Evolutionary conservation across 225 moss, liverwort and hornwort species (phyloP), one percentile per base, ranked within the genome.

Genomic region (Antitrichia curtipendula): DNA sequence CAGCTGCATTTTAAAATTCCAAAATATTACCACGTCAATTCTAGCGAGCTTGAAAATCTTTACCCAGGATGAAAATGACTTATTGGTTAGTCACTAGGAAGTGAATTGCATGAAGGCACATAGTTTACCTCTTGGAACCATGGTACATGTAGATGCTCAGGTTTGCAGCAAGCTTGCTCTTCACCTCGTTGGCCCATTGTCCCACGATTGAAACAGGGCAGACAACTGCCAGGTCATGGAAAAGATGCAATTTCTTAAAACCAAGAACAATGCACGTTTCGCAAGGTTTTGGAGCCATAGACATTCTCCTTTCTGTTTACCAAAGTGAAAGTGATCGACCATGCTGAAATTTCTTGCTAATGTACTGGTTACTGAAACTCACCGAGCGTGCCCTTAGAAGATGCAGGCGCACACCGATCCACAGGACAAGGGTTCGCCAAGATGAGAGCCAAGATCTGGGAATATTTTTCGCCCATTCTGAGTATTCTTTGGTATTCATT

Each of bases 181-280:
- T 98, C 88, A 98, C 98, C 80, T 98, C 98, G 88, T 97, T 98
- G 81, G 98, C 98, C 98, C 98, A 98, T 90, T 98, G 98, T 54
- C 98, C 98, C 74, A 98, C 98, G 74, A 98, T 98, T 47, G 98
- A 98, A 91, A 98, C 98, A 86, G 98, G 98, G 90, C 98, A 98
- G 69, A 98, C 98, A 88, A 98, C 98, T 98, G 91, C 86, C 75
- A 91, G 73, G 53, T 82, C 80, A 87, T 74, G 65, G 34, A 77
- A 52, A 77, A 43, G 36, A 61, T 85, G 74, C 84, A 93, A 45
- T 69, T 87, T 91, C 82, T 85, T 76, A 65, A 89, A 83, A 57
- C 17, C 77, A 31, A 40, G 64, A 24, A 34, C 69, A 56, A 19
- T 31, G 45, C 7, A 19, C 12, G n/a, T 40, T 15, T 43, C 54